These are phyloP conservation scores for Pyrus bretschneideri DNA, from an alignment of 306 rosid genomes.

Conservation along the genomic window DNA sequence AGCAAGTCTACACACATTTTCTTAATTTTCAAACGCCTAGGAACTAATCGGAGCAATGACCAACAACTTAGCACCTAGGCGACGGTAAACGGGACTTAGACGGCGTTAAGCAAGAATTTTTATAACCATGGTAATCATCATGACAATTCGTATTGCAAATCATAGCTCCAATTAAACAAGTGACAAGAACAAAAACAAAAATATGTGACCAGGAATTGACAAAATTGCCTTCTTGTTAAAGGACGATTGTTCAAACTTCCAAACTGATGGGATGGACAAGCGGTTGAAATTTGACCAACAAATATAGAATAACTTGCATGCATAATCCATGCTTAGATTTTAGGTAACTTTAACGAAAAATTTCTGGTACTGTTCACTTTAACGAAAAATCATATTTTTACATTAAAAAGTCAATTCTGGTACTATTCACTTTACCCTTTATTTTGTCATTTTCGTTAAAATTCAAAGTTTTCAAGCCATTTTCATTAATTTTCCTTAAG, in stretches of 20 bases:
- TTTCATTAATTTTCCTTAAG: too few species aligned
- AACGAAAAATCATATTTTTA: too few species aligned
- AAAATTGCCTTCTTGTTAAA: background rate
- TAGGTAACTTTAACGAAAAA: too few species aligned
- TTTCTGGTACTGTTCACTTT: too few species aligned
- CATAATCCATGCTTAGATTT: background rate
- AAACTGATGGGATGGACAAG: background rate
- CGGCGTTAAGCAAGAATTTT: accelerated
- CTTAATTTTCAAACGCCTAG: too few species aligned
- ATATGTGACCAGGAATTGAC: background rate
- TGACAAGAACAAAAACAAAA: background rate
- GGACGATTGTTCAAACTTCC: background rate
- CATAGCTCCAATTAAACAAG: background rate
- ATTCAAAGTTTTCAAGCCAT: too few species aligned
- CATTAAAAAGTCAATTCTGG: too few species aligned
- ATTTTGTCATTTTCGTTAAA: too few species aligned
- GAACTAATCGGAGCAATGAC: too few species aligned
- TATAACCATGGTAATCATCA: background rate
- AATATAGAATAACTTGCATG: background rate
- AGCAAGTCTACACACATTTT: too few species aligned
- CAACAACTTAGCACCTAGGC: too few species aligned
- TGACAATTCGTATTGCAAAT: background rate
- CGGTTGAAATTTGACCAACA: constrained; percentile 3
- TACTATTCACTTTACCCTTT: too few species aligned
- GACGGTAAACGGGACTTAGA: accelerated